Evolutionary conservation across 495 filamentous ascomycete species (phyloP), one percentile per base, ranked within the genome.

Genomic region (Hypomontagnella submonticulosa): DNA sequence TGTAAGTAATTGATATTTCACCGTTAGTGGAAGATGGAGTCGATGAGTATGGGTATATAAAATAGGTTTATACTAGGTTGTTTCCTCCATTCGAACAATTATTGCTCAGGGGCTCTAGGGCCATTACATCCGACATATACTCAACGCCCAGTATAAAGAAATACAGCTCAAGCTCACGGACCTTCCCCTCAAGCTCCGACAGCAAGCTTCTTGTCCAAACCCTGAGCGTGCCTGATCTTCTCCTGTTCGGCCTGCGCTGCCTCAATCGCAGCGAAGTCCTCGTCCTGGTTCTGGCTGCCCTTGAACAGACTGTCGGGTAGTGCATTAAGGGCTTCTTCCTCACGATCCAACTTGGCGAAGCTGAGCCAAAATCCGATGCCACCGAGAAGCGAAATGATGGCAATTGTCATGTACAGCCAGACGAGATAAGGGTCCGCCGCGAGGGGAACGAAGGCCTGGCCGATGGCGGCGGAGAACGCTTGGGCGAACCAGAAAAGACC

Each of bases 361-460:
- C 76, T 80, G 42, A 84, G 51, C 83, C 85, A 91, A 78, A 93
- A 92, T 4, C 80, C 75, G 32, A 80, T 56, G 4, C 81, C 83
- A n/a, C 84, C 87, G 4, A 88, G 42, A 52, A 83, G 82, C 3
- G 88, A 83, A 12, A 91, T 70, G 30, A 90, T 81, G 8, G 86
- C 89, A 23, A 89, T 82, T 1, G 83, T 66, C 4, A 77, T 81
- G 71, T 92, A 92, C 71, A 91, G 75, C 77, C 81, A 83, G 18
- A 85, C 76, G n/a, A 93, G 79, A 3, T 87, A 70, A 0, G 90
- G 90, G 67, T 93, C 90, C 7, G 75, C 79, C n/a, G 86, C 81
- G 1, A 91, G 76, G 4, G 83, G 77, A 11, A 86, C 82, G n/a
- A 92, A 77, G 0, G 89, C 89, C 75, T 91, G 83, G 7, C 87